Percentiles rank a stretch among this genome's conserved stretches.
phyloP scores from a whole-genome alignment of 1,284 basidiomycete genomes.

The Malassezia pachydermatis region DNA sequence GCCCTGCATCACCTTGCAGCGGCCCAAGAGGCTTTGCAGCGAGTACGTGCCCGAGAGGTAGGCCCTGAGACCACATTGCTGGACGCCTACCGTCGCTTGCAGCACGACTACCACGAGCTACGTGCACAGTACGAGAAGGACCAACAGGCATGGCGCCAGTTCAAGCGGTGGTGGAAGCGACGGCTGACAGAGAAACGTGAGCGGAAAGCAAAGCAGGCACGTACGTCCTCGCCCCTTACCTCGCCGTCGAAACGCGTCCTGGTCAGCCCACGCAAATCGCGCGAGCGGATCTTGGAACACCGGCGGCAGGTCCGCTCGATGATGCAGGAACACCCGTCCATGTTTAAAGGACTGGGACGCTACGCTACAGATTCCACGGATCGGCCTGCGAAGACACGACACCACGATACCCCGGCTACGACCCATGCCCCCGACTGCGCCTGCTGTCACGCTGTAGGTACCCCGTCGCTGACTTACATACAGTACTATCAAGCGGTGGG shows the following conservation, averaged over 20 bases:
- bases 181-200: conserved; percentile 2
- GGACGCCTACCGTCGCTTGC: conserved; percentile 1
- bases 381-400: neutral
- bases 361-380: neutral
- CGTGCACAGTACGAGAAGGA: conserved; percentile 8
- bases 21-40: neutral
- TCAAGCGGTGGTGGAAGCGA: conserved; percentile 17
- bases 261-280: neutral
- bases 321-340: conserved; percentile 3
- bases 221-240: neutral
- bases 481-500: conserved; percentile 10
- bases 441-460: conserved; percentile 14
- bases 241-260: neutral
- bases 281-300: conserved; percentile 4
- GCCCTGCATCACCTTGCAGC: neutral
- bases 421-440: conserved; percentile 7
- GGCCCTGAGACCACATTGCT: neutral
- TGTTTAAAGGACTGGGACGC: conserved; percentile 12
- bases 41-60: too few species aligned
- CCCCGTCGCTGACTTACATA: neutral
- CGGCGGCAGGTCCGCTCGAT: conserved; percentile 3
- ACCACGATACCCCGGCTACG: neutral
- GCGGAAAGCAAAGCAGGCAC: neutral
- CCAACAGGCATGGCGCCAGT: conserved; percentile 8
- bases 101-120: conserved; percentile 1